phyloP scores from a whole-genome alignment of 176 grass and related monocot species.

The Musa troglodytarum region DNA sequence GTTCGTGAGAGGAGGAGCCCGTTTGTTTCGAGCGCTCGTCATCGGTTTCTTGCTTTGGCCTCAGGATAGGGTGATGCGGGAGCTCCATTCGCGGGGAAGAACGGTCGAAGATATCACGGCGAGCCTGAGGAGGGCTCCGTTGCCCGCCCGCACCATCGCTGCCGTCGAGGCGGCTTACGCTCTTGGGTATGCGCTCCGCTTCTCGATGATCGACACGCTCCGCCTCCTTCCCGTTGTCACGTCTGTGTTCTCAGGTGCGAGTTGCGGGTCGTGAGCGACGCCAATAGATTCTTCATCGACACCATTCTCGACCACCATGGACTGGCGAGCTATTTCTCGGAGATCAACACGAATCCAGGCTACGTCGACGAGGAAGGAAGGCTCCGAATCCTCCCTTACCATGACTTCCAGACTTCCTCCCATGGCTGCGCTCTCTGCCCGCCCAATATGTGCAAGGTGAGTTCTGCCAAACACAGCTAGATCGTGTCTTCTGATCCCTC shows the following conservation, averaged over 20 bases:
- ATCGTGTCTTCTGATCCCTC: background rate
- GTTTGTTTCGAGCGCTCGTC: no score
- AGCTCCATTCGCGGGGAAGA: conserved; percentile 54
- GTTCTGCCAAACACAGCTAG: background rate
- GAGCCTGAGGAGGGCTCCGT: conserved; percentile 37
- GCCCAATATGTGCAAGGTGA: conserved; percentile 97
- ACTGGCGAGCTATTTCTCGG: conserved; percentile 54
- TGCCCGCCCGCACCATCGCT: conserved; percentile 29
- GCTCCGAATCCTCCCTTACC: conserved; percentile 50
- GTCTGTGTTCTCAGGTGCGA: conserved; percentile 37
- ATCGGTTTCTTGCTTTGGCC: background rate
- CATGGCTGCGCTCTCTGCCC: conserved; percentile 75
- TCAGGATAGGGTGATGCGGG: conserved; percentile 63
- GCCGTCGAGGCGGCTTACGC: conserved; percentile 47
- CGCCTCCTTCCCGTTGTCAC: background rate
- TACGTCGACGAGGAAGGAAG: conserved; percentile 54
- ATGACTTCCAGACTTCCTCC: conserved; percentile 31
- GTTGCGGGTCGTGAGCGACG: conserved; percentile 70
- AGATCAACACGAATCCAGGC: conserved; percentile 50
- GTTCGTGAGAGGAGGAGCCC: background rate
- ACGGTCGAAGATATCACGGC: conserved; percentile 36
- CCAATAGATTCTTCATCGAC: conserved; percentile 71
- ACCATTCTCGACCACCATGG: conserved; percentile 66
- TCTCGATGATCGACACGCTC: background rate
- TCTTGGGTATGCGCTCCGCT: conserved; percentile 24